Evolutionary conservation across 805 yeast species (phyloP).

Genomic region (Cyberlindnera mycetangii): DNA sequence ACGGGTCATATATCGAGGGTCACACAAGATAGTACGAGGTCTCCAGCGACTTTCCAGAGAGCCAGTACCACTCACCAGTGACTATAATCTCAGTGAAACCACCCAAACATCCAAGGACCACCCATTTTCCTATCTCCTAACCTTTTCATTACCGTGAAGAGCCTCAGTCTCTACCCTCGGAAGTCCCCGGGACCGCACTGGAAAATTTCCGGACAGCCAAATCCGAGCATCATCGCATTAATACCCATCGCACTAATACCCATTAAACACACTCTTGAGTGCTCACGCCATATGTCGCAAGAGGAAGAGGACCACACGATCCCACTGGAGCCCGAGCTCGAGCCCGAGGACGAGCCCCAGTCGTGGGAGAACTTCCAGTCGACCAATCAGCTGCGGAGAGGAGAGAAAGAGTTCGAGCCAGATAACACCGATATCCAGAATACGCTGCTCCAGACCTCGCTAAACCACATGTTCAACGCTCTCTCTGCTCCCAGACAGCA

Average conservation of each 20-base stretch:
- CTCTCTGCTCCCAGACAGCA: slow-evolving; percentile 48
- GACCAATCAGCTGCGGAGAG: slow-evolving; percentile 55
- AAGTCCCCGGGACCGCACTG: too few relatives aligned
- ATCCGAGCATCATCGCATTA: too few relatives aligned
- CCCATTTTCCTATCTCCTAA: too few relatives aligned
- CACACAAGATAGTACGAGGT: too few relatives aligned
- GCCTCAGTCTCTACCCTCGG: too few relatives aligned
- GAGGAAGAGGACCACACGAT: slow-evolving; percentile 7
- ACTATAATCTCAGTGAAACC: too few relatives aligned
- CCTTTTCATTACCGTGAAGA: too few relatives aligned
- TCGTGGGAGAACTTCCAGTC: slow-evolving; percentile 45
- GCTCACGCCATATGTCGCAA: neutral
- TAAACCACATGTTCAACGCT: slow-evolving; percentile 72
- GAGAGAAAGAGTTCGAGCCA: slow-evolving; percentile 85
- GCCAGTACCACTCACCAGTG: too few relatives aligned
- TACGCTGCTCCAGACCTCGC: slow-evolving; percentile 46
- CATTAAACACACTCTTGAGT: neutral
- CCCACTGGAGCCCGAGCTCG: slow-evolving; percentile 11
- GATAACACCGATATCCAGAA: slow-evolving; percentile 63
- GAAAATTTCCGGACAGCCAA: too few relatives aligned
- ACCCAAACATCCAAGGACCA: too few relatives aligned
- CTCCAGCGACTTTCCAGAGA: too few relatives aligned
- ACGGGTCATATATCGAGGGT: too few relatives aligned
- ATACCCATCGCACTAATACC: neutral
- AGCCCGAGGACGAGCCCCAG: slow-evolving; percentile 42